A percentile compares a stretch with the other conserved stretches of the same genome.
Evolutionary conservation across 2,329 filamentous ascomycete species (phyloP).

Genomic region (Trichoderma pleuroti): DNA sequence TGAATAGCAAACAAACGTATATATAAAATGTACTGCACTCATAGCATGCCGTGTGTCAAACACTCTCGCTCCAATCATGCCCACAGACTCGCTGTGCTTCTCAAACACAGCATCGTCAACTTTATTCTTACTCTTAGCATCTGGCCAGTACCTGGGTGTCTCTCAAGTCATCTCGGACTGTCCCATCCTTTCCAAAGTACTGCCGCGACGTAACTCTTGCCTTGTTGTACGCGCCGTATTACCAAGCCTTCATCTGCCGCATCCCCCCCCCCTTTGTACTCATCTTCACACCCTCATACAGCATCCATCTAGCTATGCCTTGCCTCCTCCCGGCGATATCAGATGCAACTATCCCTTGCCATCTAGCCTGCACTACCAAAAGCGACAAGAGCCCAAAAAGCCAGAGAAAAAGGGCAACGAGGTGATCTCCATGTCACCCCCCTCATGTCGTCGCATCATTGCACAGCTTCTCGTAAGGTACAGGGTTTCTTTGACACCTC

Average conservation of each 20-base stretch:
- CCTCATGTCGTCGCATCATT: neutral
- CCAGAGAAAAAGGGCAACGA: neutral
- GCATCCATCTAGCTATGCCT: neutral
- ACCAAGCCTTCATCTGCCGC: neutral
- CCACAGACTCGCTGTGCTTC: neutral
- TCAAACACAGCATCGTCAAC: slow-evolving; percentile 5
- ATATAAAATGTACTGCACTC: neutral
- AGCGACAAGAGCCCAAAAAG: neutral
- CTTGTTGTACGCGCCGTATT: slow-evolving; percentile 6
- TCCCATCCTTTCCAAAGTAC: neutral
- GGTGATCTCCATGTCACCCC: neutral
- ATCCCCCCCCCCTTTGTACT: neutral
- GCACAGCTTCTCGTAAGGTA: slow-evolving; percentile 11
- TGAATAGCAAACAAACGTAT: neutral
- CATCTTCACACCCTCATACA: slow-evolving; percentile 7
- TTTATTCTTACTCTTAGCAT: neutral
- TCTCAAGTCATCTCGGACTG: neutral
- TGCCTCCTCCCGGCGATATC: slow-evolving; percentile 9
- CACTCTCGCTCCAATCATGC: neutral
- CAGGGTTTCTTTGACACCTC: slow-evolving; percentile 5
- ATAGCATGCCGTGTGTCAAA: neutral
- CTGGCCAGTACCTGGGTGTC: neutral
- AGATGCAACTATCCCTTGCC: slow-evolving; percentile 7
- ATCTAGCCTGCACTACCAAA: neutral
- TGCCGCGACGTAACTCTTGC: neutral